A percentile compares a stretch with the other conserved stretches of the same genome.
phyloP scores from a whole-genome alignment of 768 basidiomycete genomes.

The Trametes villosa region DNA sequence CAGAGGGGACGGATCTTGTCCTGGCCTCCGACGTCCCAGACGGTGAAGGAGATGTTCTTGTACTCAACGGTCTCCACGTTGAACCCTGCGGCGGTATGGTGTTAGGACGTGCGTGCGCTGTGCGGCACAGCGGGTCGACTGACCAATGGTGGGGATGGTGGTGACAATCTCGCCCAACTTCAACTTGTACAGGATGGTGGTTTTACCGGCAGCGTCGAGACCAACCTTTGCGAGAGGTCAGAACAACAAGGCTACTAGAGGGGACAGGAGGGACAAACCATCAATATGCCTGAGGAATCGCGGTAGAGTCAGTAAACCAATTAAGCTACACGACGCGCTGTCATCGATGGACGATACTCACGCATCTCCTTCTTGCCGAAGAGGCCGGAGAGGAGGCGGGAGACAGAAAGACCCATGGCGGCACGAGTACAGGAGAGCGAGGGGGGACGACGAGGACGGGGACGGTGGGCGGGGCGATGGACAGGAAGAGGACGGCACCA shows the following conservation, averaged over 20 bases:
- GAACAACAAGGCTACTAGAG: conserved; percentile 4
- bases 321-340: conserved; percentile 27
- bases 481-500: conserved; percentile 7
- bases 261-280: conserved; percentile 54
- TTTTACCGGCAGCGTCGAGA: conserved; percentile 99
- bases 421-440: conserved; percentile 26
- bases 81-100: conserved; percentile 67
- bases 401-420: conserved; percentile 81
- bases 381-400: conserved; percentile 76
- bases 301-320: conserved; percentile 27
- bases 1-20: conserved; percentile 99
- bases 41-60: conserved; percentile 99
- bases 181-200: conserved; percentile 98
- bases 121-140: conserved; percentile 38
- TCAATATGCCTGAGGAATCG: conserved; percentile 83
- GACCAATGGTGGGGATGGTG: conserved; percentile 99
- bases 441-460: conserved; percentile 15
- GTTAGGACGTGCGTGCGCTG: conserved; percentile 12
- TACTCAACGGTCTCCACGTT: conserved; percentile 99
- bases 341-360: conserved; percentile 50
- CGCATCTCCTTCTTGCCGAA: conserved; percentile 99
- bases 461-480: conserved; percentile 20
- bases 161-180: conserved; percentile 99
- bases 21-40: conserved; percentile 99
- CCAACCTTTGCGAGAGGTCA: conserved; percentile 67